A percentile compares a stretch with the other conserved stretches of the same genome.
phyloP scores from a whole-genome alignment of 139 green algal genomes.

The Spirogloea muscicola region DNA sequence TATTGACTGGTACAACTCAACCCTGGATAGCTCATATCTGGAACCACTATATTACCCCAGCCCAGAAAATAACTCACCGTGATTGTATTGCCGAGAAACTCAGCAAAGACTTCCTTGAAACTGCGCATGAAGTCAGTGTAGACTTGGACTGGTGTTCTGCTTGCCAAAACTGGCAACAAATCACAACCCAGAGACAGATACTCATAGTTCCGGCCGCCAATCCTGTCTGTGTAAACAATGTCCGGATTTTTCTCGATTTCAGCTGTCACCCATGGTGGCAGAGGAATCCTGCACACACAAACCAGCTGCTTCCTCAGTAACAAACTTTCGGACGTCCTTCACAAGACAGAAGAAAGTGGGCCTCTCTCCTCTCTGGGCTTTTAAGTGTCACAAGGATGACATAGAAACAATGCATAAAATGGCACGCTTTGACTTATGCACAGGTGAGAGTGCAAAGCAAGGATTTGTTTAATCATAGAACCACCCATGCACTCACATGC shows the following conservation, averaged over 20 bases:
- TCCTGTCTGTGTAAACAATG: slow-evolving; percentile 92
- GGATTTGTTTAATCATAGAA: background rate
- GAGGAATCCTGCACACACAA: slow-evolving; percentile 43
- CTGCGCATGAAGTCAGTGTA: slow-evolving; percentile 90
- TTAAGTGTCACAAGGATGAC: no score
- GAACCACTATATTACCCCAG: no score
- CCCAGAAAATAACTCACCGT: slow-evolving; percentile 31
- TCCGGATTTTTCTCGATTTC: slow-evolving; percentile 81
- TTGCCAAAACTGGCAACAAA: slow-evolving; percentile 70
- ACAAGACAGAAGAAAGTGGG: no score
- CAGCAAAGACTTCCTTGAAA: slow-evolving; percentile 65
- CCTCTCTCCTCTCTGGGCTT: no score
- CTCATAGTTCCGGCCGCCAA: slow-evolving; percentile 82
- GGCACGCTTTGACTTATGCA: background rate
- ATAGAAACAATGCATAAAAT: background rate
- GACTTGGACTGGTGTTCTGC: slow-evolving; percentile 82
- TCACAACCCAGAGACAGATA: slow-evolving; percentile 92
- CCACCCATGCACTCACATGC: slow-evolving; percentile 25
- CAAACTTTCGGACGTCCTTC: background rate
- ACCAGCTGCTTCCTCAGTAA: background rate
- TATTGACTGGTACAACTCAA: no score
- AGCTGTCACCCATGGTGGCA: slow-evolving; percentile 82
- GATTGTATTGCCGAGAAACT: slow-evolving; percentile 42
- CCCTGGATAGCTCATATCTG: background rate
- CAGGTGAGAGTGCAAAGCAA: background rate